These are phyloP conservation scores for Coemansia sp. DNA, from an alignment of 192 early-diverging fungal species.

Conservation along the genomic window DNA sequence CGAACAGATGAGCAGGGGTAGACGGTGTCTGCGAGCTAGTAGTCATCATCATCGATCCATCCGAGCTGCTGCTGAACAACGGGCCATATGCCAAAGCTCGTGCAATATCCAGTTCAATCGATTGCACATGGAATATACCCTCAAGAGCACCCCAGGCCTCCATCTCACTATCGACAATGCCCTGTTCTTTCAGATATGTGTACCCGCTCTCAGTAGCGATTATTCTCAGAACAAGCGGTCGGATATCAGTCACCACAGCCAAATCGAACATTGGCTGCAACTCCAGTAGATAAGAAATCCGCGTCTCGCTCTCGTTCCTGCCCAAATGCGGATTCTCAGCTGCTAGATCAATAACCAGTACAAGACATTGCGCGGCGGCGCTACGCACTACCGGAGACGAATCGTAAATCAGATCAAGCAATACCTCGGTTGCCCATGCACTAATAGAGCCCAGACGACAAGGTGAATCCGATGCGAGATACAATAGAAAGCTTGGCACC, in stretches of 20 bases:
- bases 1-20: constrained; percentile 52
- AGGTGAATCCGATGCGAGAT: constrained; percentile 34
- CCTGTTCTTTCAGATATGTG: constrained; percentile 32
- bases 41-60: constrained; percentile 48
- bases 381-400: constrained; percentile 38
- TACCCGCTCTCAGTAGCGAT: constrained; percentile 41
- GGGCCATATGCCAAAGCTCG: constrained; percentile 50
- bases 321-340: constrained; percentile 44
- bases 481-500: constrained; percentile 44
- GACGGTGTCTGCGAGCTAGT: constrained; percentile 46
- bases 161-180: constrained; percentile 51
- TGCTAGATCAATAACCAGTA: constrained; percentile 40
- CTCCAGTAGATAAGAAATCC: constrained; percentile 30
- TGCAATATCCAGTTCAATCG: constrained; percentile 48
- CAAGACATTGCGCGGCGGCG: constrained; percentile 44
- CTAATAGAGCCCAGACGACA: constrained; percentile 38
- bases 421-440: constrained; percentile 50
- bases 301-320: constrained; percentile 17
- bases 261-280: constrained; percentile 49
- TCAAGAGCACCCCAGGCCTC: constrained; percentile 50
- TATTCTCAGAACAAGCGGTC: constrained; percentile 39
- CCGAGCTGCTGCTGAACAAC: constrained; percentile 46
- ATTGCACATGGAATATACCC: constrained; percentile 49
- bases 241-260: constrained; percentile 46
- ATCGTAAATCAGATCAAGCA: constrained; percentile 36